phyloP scores from a whole-genome alignment of 768 basidiomycete species.

The Boletus edulis region DNA sequence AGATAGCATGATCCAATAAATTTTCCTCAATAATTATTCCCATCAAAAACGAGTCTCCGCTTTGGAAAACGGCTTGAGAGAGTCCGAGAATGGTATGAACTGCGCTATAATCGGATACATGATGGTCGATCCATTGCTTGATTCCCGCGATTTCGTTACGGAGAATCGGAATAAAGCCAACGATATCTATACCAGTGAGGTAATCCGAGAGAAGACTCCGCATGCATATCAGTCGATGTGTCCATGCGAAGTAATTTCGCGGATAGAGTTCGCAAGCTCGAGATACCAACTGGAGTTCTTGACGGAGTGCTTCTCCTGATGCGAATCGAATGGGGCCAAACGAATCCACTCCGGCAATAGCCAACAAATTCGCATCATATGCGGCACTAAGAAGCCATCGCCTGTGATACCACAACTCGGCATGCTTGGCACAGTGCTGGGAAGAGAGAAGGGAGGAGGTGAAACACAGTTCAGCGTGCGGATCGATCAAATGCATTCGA shows the following conservation, averaged over 20 bases:
- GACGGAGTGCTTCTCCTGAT: constrained; percentile 36
- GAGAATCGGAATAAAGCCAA: constrained; percentile 33
- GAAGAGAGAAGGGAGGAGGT: constrained; percentile 48
- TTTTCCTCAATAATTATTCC: constrained; percentile 2
- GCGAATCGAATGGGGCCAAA: constrained; percentile 7
- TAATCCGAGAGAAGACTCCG: constrained; percentile 23
- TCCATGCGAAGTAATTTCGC: constrained; percentile 76
- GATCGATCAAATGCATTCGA: constrained; percentile 32
- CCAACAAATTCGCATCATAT: constrained; percentile 23
- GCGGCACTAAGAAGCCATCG: constrained; percentile 53
- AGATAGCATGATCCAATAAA: constrained; percentile 40
- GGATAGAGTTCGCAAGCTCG: constrained; percentile 60
- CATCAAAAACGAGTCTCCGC: constrained; percentile 1
- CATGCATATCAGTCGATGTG: constrained; percentile 55
- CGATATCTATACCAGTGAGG: constrained; percentile 11
- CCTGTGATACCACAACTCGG: constrained; percentile 68
- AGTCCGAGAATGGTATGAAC: constrained; percentile 51
- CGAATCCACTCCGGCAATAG: not conserved
- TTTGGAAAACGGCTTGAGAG: constrained; percentile 16
- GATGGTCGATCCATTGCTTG: constrained; percentile 55
- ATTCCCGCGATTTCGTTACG: constrained; percentile 36
- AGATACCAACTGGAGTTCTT: constrained; percentile 49
- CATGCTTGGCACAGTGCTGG: constrained; percentile 59
- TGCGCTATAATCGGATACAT: constrained; percentile 67
- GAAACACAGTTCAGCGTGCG: constrained; percentile 47